A percentile compares a stretch with the other conserved stretches of the same genome.
These are phyloP conservation scores for Neonectria coccinea DNA, from an alignment of 2,329 filamentous ascomycete genomes.

Conservation along the genomic window DNA sequence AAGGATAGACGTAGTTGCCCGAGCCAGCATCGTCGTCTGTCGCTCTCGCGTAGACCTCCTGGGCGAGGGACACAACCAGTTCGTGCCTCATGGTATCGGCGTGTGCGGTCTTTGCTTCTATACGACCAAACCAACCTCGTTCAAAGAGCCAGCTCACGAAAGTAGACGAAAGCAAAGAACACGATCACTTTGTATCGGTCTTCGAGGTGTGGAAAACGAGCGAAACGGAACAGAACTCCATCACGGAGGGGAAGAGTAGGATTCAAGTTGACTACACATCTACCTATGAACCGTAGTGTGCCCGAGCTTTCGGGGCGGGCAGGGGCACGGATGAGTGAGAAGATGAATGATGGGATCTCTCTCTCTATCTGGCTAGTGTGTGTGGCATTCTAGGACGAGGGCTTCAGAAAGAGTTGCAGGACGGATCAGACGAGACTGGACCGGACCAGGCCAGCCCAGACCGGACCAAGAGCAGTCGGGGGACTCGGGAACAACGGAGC, in stretches of 20 bases:
- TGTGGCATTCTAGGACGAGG: conserved; percentile 20
- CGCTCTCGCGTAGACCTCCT: conserved; percentile 23
- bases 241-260: background rate
- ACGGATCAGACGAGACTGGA: conserved; percentile 4
- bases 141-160: conserved; percentile 23
- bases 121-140: background rate
- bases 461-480: background rate
- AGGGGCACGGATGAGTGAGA: conserved; percentile 2
- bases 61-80: conserved; percentile 14
- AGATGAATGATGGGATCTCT: background rate
- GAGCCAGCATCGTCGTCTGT: conserved; percentile 9
- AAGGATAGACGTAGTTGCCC: conserved; percentile 25
- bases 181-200: background rate
- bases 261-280: conserved; percentile 17
- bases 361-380: conserved; percentile 22
- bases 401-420: conserved; percentile 10
- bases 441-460: background rate
- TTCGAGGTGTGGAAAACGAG: background rate
- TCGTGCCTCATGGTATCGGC: conserved; percentile 28
- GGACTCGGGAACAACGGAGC: background rate
- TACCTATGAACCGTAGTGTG: conserved; percentile 9
- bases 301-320: conserved; percentile 3
- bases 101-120: background rate
- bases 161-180: background rate
- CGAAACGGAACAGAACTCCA: conserved; percentile 7